These are phyloP conservation scores for Pleurotus ostreatus DNA, from an alignment of 768 basidiomycete genomes.

Conservation along the genomic window DNA sequence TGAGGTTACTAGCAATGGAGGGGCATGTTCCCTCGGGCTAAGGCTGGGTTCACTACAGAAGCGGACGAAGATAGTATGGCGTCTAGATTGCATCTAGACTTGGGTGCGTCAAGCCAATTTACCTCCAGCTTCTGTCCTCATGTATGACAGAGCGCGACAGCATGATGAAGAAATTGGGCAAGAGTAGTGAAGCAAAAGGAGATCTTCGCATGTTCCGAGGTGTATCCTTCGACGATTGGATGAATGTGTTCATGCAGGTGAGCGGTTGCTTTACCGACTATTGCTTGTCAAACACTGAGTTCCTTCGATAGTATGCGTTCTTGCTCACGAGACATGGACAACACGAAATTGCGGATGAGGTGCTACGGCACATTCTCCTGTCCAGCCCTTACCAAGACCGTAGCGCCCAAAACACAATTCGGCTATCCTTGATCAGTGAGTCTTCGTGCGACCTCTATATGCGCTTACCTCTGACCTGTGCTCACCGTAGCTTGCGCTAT, in stretches of 20 bases:
- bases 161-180: constrained; percentile 32
- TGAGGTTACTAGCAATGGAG: constrained; percentile 38
- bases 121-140: background rate
- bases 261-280: constrained; percentile 11
- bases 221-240: constrained; percentile 80
- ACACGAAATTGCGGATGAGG: constrained; percentile 65
- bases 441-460: background rate
- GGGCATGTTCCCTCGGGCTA: constrained; percentile 61
- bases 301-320: constrained; percentile 62
- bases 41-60: constrained; percentile 38
- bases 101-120: constrained; percentile 41
- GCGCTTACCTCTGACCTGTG: background rate
- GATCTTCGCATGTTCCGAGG: constrained; percentile 72
- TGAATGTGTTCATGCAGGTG: constrained; percentile 83
- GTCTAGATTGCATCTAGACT: constrained; percentile 68
- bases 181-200: constrained; percentile 36
- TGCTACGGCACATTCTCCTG: constrained; percentile 68
- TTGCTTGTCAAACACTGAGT: background rate
- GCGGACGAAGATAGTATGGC: constrained; percentile 70
- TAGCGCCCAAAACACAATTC: constrained; percentile 63
- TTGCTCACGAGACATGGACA: constrained; percentile 59
- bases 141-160: constrained; percentile 49
- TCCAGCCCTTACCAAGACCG: constrained; percentile 71
- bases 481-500: constrained; percentile 65
- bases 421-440: constrained; percentile 75